Evolutionary conservation across 1,284 basidiomycete species (phyloP).

Genomic region (Apiotrichum porosum): DNA sequence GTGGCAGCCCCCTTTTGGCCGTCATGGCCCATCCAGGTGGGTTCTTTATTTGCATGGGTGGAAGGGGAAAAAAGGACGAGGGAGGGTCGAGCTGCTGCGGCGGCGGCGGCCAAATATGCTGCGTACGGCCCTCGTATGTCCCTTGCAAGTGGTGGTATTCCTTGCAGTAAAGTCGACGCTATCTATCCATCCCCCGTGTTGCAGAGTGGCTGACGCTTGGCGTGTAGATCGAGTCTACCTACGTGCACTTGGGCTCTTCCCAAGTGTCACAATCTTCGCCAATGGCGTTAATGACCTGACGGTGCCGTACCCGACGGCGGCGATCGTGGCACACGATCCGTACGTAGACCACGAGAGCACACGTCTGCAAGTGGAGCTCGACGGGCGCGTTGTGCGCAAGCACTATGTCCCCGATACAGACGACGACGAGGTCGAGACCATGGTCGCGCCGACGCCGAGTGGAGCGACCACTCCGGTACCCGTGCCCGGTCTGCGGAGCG

Average conservation of each 20-base stretch:
- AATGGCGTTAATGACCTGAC: slow-evolving; percentile 79
- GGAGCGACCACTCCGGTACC: slow-evolving; percentile 8
- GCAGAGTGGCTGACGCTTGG: slow-evolving; percentile 4
- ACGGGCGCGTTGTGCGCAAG: slow-evolving; percentile 19
- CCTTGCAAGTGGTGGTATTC: neutral
- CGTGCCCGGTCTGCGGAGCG: neutral
- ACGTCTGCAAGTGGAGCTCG: slow-evolving; percentile 58
- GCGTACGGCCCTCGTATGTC: too few species aligned
- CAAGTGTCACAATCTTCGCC: slow-evolving; percentile 71
- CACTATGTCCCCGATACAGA: slow-evolving; percentile 15
- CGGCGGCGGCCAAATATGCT: too few species aligned
- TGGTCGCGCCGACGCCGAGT: slow-evolving; percentile 7
- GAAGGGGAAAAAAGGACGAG: too few species aligned
- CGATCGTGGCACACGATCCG: slow-evolving; percentile 65
- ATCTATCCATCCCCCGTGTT: too few species aligned
- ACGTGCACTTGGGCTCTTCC: slow-evolving; percentile 65
- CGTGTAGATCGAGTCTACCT: slow-evolving; percentile 66
- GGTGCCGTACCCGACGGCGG: slow-evolving; percentile 75
- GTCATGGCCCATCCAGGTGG: slow-evolving; percentile 78
- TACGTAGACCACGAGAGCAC: slow-evolving; percentile 55
- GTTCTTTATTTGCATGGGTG: too few species aligned
- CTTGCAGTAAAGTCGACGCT: too few species aligned
- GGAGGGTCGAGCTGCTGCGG: too few species aligned
- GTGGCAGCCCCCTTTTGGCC: slow-evolving; percentile 63
- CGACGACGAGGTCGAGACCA: slow-evolving; percentile 23